Conservation (phyloP, 768 basidiomycete genomes). For the Candolleomyces aberdarensis region DNA sequence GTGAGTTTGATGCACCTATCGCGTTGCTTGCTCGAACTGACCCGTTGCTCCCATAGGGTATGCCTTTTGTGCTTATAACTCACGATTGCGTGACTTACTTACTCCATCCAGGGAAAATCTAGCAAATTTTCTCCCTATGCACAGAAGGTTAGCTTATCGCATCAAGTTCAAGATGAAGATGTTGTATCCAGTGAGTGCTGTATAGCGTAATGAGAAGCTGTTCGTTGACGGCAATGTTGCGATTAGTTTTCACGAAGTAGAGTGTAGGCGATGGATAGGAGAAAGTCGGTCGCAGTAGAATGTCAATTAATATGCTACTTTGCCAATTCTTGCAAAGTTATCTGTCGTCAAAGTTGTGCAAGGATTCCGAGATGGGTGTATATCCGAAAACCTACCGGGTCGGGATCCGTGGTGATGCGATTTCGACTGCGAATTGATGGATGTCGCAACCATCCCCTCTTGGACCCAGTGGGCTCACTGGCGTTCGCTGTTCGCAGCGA, state of each 20-base stretch:
- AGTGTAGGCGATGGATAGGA: not conserved
- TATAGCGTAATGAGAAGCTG: constrained; percentile 13
- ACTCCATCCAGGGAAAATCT: constrained; percentile 69
- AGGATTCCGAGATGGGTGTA: not conserved
- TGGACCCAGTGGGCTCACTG: too few species aligned
- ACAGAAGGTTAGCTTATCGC: constrained; percentile 86
- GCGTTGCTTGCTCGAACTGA: not conserved
- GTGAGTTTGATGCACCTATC: constrained; percentile 37
- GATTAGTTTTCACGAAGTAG: constrained; percentile 30
- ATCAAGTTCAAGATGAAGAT: constrained; percentile 85
- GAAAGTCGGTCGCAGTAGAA: too few species aligned
- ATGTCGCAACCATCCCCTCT: too few species aligned
- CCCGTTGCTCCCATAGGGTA: constrained; percentile 2
- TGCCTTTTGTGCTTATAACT: not conserved
- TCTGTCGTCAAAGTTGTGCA: too few species aligned
- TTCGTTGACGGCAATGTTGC: constrained; percentile 23
- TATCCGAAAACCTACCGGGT: too few species aligned
- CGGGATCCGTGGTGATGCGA: too few species aligned
- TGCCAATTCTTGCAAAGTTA: too few species aligned
- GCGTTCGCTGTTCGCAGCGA: too few species aligned
- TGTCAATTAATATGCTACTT: too few species aligned
- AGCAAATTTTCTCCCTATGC: constrained; percentile 93
- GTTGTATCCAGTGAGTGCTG: constrained; percentile 77
- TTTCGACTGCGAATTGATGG: too few species aligned
- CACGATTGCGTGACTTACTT: not conserved